Percentiles rank a stretch among this genome's conserved stretches.
Evolutionary conservation across 768 basidiomycete species (phyloP).

Genomic region (Leccinum obscurum): DNA sequence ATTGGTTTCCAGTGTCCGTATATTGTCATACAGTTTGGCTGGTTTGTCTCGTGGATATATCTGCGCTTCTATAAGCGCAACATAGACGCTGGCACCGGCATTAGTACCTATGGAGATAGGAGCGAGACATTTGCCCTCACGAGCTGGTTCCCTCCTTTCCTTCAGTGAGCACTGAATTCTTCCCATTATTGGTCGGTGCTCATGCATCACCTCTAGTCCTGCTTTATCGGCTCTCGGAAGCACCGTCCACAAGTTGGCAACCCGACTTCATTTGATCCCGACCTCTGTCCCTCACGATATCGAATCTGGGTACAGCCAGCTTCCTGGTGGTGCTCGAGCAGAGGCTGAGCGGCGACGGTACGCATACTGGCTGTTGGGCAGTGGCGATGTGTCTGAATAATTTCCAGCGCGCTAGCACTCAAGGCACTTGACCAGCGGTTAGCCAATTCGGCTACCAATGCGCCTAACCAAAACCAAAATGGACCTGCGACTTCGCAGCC

Average conservation of each 20-base stretch:
- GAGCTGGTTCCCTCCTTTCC: constrained; percentile 95
- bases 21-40: constrained; percentile 98
- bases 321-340: constrained; percentile 88
- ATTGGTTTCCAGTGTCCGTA: constrained; percentile 87
- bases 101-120: constrained; percentile 83
- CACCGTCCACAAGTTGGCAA: constrained; percentile 64
- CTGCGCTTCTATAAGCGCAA: constrained; percentile 96
- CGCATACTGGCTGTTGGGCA: constrained; percentile 20
- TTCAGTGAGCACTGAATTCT: constrained; percentile 64
- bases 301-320: constrained; percentile 72
- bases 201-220: constrained; percentile 44
- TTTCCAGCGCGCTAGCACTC: constrained; percentile 82
- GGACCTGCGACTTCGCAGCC: constrained; percentile 31
- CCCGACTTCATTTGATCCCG: constrained; percentile 75
- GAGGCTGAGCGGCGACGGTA: constrained; percentile 96
- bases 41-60: constrained; percentile 95
- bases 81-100: constrained; percentile 60
- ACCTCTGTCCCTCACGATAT: constrained; percentile 54
- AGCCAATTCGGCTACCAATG: constrained; percentile 51
- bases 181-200: background rate
- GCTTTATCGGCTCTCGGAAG: constrained; percentile 71
- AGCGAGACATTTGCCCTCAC: constrained; percentile 96
- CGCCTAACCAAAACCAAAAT: constrained; percentile 33
- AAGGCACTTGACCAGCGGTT: constrained; percentile 95
- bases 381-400: constrained; percentile 8